These are phyloP conservation scores for Plasmodium blacklocki DNA, from an alignment of 169 alveolate genomes.

Conservation along the genomic window DNA sequence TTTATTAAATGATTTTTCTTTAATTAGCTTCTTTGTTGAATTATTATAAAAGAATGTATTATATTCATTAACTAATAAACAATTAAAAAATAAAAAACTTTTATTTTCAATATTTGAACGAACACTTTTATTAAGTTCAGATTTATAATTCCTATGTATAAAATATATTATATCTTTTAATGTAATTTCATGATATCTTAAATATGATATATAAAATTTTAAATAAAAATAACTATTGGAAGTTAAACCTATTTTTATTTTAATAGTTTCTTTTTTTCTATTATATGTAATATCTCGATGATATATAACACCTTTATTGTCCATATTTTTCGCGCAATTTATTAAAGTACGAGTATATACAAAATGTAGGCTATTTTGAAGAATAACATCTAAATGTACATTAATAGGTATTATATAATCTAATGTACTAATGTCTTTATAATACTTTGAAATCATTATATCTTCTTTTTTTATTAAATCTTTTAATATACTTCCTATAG, in stretches of 20 bases:
- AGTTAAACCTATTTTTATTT: slow-evolving; percentile 51
- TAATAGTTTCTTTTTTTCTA: slow-evolving; percentile 38
- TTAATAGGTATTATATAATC: slow-evolving; percentile 2
- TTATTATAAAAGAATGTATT: slow-evolving; percentile 65
- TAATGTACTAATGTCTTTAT: neutral
- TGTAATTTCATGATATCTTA: slow-evolving; percentile 33
- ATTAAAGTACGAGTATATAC: slow-evolving; percentile 19
- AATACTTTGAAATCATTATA: neutral
- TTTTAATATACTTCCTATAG: slow-evolving; percentile 37
- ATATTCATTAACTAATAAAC: slow-evolving; percentile 26
- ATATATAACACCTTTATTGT: neutral
- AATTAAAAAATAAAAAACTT: slow-evolving; percentile 6
- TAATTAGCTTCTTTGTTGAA: slow-evolving; percentile 20
- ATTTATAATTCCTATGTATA: slow-evolving; percentile 43
- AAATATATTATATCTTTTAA: slow-evolving; percentile 52
- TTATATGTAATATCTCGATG: slow-evolving; percentile 21
- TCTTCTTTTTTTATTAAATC: neutral
- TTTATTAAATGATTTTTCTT: slow-evolving; percentile 61
- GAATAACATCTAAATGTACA: slow-evolving; percentile 48
- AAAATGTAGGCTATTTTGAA: slow-evolving; percentile 41
- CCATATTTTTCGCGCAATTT: slow-evolving; percentile 13
- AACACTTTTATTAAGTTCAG: slow-evolving; percentile 19
- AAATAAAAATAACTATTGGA: slow-evolving; percentile 43
- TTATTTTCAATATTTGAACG: neutral
- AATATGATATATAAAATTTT: slow-evolving; percentile 34